Evolutionary conservation across 2,329 filamentous ascomycete species (phyloP), one percentile per base, ranked within the genome.

Genomic region (Exophiala phaeomuriformis): DNA sequence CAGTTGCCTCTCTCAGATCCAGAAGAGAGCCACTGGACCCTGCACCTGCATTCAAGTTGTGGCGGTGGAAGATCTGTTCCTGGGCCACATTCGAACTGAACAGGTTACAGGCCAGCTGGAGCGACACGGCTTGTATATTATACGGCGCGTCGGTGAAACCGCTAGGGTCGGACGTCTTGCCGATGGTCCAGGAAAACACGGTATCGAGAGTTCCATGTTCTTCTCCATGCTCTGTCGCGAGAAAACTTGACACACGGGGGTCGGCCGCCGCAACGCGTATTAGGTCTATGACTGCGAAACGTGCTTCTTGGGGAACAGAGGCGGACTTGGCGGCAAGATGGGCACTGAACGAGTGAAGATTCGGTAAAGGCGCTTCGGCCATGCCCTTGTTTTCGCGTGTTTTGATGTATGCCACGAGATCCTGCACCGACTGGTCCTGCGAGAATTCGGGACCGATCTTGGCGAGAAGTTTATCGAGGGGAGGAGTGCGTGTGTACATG

Each of bases 261-360:
- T 97, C 91, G 8, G 84, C 75, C 52, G 95, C 79, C 0, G 86
- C 80, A 58, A 87, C 80, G 27, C 93, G 81, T 47, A 95, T 78
- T 1, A 98, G 78, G 65, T 97, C 93, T n/a, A 95, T 78, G 0
- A 90, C 75, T 1, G 89, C 81, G 66, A 97, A 97, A 41, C 90
- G 77, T 1, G 77, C 72, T 9, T 87, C 85, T 0, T 73, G 66
- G 0, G 86, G 79, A 1, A 94, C 70, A 0, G 73, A 71, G 0
- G 69, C 64, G 2, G 82, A 75, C 1, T 79, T 78, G 1, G 73
- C 70, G 33, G 74, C 76, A 4, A 95, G 55, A 60, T 86, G 84
- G 0, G 64, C 64, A 0, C 82, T 80, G 56, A 95, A 82, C 1
- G 76, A 71, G 4, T 77, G 71, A 35, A 96, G 75, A 64, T 88